Percentiles rank a stretch among this genome's conserved stretches.
phyloP scores from a whole-genome alignment of 805 yeast species.

The Saccharomycopsis capsularis region DNA sequence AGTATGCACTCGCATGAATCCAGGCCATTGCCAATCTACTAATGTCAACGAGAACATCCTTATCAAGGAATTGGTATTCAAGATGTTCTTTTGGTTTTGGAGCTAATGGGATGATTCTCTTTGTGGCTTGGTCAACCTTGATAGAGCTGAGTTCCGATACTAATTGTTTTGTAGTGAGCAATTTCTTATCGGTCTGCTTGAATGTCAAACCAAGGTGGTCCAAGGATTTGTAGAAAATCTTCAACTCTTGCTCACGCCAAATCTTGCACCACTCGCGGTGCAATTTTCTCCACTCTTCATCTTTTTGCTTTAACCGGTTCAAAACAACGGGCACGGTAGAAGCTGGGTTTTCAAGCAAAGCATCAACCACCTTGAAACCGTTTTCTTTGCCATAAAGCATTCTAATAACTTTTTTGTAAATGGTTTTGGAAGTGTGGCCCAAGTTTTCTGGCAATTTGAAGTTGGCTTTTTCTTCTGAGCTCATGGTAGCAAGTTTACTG shows the following conservation, averaged over 20 bases:
- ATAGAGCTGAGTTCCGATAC: slow-evolving; percentile 89
- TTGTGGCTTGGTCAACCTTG: slow-evolving; percentile 54
- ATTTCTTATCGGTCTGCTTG: slow-evolving; percentile 92
- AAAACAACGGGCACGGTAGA: slow-evolving; percentile 91
- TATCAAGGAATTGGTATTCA: slow-evolving; percentile 47
- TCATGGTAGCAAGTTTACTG: slow-evolving; percentile 87
- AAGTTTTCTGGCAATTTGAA: slow-evolving; percentile 89
- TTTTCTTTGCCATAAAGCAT: slow-evolving; percentile 91
- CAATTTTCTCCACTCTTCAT: slow-evolving; percentile 98
- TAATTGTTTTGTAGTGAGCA: slow-evolving; percentile 80
- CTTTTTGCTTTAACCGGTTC: slow-evolving; percentile 91
- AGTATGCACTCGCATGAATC: slow-evolving; percentile 49
- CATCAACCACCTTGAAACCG: slow-evolving; percentile 93
- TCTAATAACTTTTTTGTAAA: slow-evolving; percentile 87
- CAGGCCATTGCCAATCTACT: slow-evolving; percentile 51
- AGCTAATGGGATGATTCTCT: slow-evolving; percentile 61
- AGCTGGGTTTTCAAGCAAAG: slow-evolving; percentile 90
- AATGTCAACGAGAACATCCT: slow-evolving; percentile 54
- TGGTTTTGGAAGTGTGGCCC: slow-evolving; percentile 85
- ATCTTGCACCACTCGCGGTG: slow-evolving; percentile 99
- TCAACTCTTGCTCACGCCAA: slow-evolving; percentile 98
- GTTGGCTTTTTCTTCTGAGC: slow-evolving; percentile 76
- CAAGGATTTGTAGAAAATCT: slow-evolving; percentile 84
- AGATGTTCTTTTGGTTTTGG: slow-evolving; percentile 61
- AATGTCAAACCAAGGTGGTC: slow-evolving; percentile 95